Evolutionary conservation across 2,329 filamentous ascomycete genomes (phyloP), one percentile per base, ranked within the genome.

Genomic region (Phymatotrichopsis omnivora): DNA sequence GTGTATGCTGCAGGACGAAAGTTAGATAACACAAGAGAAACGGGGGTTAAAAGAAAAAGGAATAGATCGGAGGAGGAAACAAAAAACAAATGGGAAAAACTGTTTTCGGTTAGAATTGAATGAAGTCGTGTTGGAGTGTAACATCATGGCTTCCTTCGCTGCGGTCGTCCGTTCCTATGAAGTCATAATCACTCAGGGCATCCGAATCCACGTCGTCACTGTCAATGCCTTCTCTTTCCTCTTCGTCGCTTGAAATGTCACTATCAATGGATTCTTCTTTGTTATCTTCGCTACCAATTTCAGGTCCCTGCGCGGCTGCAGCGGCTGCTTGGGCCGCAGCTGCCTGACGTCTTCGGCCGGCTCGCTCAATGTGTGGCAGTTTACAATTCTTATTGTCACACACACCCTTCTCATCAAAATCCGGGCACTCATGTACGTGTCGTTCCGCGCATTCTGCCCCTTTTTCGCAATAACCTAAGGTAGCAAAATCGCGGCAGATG

Each of bases 371-470:
- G 67, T 98, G 91, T 49, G 78, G 82, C 43, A 94, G 74, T 62
- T 81, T 82, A 70, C 89, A 96, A 56, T 80, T 78, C 65, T 80
- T 78, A 62, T 75, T 78, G 62, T 78, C 78, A 75, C 91, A 98
- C 52, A 72, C 70, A 59, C 89, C 89, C 50, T 76, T 85, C 66
- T 94, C 93, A 73, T 85, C 84, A 69, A 93, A 95, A 63, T 93
- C 83, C 52, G 91, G 89, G 65, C 91, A 96, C 65, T 96, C 89
- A 66, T 82, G 81, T 47, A 89, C 81, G 68, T 98, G 91, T 51
- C 86, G 81, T 54, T 91, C 78, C 49, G 75, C 66, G 65, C 91
- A 96, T 44, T 71, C 66, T 45, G 74, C 72, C 50, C 89, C 91
- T 62, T 82, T 83, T 51, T 82, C 79, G 68, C 91, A 96, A 65